A percentile compares a stretch with the other conserved stretches of the same genome.
These are phyloP conservation scores for Antarctomyces pellizariae DNA, from an alignment of 495 filamentous ascomycete species.

Conservation along the genomic window DNA sequence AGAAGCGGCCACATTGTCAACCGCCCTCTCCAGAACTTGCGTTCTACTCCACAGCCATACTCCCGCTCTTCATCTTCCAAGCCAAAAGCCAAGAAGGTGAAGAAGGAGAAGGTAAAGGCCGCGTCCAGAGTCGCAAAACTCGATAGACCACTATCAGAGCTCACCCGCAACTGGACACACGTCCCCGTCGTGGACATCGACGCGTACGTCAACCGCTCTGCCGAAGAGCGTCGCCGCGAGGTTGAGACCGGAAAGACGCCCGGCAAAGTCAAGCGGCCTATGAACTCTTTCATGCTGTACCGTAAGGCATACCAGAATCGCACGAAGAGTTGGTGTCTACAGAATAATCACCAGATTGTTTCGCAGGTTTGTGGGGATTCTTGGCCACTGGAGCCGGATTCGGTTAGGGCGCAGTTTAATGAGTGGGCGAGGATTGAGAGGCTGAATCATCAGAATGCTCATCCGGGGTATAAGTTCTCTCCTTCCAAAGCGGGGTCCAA, in stretches of 20 bases:
- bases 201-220: slow-evolving; percentile 49
- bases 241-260: slow-evolving; percentile 40
- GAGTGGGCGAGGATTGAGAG: slow-evolving; percentile 61
- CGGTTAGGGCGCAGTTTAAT: slow-evolving; percentile 59
- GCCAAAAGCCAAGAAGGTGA: slow-evolving; percentile 17
- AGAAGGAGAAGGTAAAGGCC: slow-evolving; percentile 28
- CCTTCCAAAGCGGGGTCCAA: slow-evolving; percentile 45
- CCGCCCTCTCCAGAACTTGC: slow-evolving; percentile 5
- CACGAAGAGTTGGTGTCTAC: slow-evolving; percentile 55
- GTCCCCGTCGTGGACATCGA: slow-evolving; percentile 61
- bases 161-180: slow-evolving; percentile 42
- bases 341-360: slow-evolving; percentile 90
- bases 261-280: slow-evolving; percentile 70
- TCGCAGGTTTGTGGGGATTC: slow-evolving; percentile 63
- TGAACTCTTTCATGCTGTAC: slow-evolving; percentile 99
- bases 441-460: slow-evolving; percentile 61
- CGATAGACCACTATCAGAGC: slow-evolving; percentile 46
- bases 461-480: slow-evolving; percentile 89
- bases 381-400: slow-evolving; percentile 59
- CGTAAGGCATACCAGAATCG: slow-evolving; percentile 78
- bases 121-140: slow-evolving; percentile 28
- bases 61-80: slow-evolving; percentile 5
- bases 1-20: slow-evolving; percentile 9
- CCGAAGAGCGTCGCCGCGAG: slow-evolving; percentile 38
- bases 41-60: slow-evolving; percentile 8